Conservation (phyloP, 1,139 yeast genomes). For the Sugiyamaella neomexicana region DNA sequence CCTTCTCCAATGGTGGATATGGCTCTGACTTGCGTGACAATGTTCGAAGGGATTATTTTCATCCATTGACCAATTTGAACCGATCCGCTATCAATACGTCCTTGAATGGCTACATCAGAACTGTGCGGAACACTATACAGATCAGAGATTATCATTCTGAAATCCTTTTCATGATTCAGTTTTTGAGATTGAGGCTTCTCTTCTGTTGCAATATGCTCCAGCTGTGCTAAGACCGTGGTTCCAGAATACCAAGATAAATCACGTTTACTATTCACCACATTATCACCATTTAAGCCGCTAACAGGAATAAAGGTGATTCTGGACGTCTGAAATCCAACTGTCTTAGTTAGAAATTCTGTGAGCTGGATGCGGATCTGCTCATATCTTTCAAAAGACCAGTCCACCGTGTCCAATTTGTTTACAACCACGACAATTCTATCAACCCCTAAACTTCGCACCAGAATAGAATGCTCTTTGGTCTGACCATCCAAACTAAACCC, state of each 20-base stretch:
- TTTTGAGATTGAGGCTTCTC: slow-evolving; percentile 17
- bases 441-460: slow-evolving; percentile 84
- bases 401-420: slow-evolving; percentile 79
- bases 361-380: slow-evolving; percentile 61
- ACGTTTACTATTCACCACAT: slow-evolving; percentile 54
- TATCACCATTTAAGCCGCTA: slow-evolving; percentile 82
- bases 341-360: slow-evolving; percentile 52
- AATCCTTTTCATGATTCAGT: slow-evolving; percentile 37
- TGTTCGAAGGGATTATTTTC: slow-evolving; percentile 53
- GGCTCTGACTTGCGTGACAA: slow-evolving; percentile 48
- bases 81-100: slow-evolving; percentile 73
- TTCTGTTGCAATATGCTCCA: slow-evolving; percentile 39
- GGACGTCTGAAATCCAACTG: slow-evolving; percentile 54
- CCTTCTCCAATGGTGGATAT: slow-evolving; percentile 41
- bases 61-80: slow-evolving; percentile 77
- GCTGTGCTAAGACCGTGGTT: slow-evolving; percentile 58
- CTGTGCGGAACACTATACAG: slow-evolving; percentile 37
- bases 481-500: slow-evolving; percentile 89
- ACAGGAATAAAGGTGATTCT: slow-evolving; percentile 74
- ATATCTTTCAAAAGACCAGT: slow-evolving; percentile 69
- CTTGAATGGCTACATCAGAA: slow-evolving; percentile 53
- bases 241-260: slow-evolving; percentile 62
- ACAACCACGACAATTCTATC: slow-evolving; percentile 71
- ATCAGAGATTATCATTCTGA: slow-evolving; percentile 48
- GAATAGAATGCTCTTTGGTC: slow-evolving; percentile 86